Evolutionary conservation across 352 stramenopile species (phyloP).

Genomic region (Phytopythium ostracodes): DNA sequence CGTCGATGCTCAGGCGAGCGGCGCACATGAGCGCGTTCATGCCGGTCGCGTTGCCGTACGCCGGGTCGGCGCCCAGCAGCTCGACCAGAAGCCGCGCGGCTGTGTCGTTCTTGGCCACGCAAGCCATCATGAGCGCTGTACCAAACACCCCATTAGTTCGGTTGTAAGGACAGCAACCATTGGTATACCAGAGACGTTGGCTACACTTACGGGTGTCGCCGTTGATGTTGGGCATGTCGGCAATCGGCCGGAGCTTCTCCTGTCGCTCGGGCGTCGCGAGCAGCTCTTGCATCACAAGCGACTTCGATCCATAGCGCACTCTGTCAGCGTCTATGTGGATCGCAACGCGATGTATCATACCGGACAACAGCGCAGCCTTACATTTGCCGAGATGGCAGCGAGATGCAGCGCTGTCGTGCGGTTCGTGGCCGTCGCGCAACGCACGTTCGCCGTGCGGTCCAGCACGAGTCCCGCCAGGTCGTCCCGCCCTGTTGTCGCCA

Average conservation of each 20-base stretch:
- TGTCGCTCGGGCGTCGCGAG: constrained; percentile 36
- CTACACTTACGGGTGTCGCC: constrained; percentile 65
- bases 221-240: constrained; percentile 61
- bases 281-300: constrained; percentile 53
- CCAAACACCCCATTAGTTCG: not conserved
- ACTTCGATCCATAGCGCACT: constrained; percentile 17
- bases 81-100: constrained; percentile 45
- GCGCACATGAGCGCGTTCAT: constrained; percentile 82
- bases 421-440: constrained; percentile 55
- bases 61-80: constrained; percentile 34
- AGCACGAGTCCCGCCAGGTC: constrained; percentile 55
- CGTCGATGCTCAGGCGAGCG: constrained; percentile 40
- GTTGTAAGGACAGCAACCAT: too few relatives aligned
- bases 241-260: constrained; percentile 41
- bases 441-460: constrained; percentile 54
- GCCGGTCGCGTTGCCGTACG: constrained; percentile 39
- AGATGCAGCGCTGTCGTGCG: constrained; percentile 75
- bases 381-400: constrained; percentile 68
- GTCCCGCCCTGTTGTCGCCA: constrained; percentile 34
- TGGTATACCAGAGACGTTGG: too few relatives aligned
- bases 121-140: constrained; percentile 84
- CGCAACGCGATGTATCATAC: too few relatives aligned
- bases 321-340: too few relatives aligned
- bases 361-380: constrained; percentile 26
- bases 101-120: constrained; percentile 66